A percentile compares a stretch with the other conserved stretches of the same genome.
Evolutionary conservation across 192 early-diverging fungal species (phyloP).

Genomic region (Backusella sp.): DNA sequence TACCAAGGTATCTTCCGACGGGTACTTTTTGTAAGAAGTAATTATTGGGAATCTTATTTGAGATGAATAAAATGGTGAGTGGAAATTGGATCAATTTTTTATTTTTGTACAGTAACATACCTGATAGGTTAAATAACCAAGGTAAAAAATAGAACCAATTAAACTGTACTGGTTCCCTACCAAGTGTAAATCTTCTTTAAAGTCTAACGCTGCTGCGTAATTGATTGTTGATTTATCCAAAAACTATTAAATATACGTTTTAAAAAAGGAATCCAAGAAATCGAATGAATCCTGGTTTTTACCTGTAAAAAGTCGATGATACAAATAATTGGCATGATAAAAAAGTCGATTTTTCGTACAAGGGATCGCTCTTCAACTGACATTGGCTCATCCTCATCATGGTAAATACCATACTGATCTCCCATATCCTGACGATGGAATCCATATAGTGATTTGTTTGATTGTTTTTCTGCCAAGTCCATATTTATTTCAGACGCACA

Average conservation of each 20-base stretch:
- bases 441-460: conserved; percentile 17
- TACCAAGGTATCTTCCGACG: conserved; percentile 19
- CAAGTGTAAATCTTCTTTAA: conserved; percentile 18
- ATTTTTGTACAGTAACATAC: background rate
- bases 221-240: conserved; percentile 31
- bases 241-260: conserved; percentile 3
- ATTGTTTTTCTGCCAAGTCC: conserved; percentile 9
- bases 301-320: conserved; percentile 33
- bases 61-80: background rate
- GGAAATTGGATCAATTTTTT: background rate
- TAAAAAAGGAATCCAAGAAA: background rate
- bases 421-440: background rate
- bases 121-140: conserved; percentile 31
- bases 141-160: conserved; percentile 33
- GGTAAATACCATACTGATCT: background rate
- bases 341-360: conserved; percentile 27
- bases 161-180: conserved; percentile 24
- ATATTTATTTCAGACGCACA: conserved; percentile 1
- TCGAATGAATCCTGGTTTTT: background rate
- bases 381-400: background rate
- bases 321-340: conserved; percentile 28
- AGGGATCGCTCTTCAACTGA: conserved; percentile 16
- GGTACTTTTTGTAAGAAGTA: conserved; percentile 23
- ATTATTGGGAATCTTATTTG: conserved; percentile 21
- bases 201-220: conserved; percentile 22